These are phyloP conservation scores for Artemisia annua DNA, from an alignment of 129 eudicot genomes.

Conservation along the genomic window DNA sequence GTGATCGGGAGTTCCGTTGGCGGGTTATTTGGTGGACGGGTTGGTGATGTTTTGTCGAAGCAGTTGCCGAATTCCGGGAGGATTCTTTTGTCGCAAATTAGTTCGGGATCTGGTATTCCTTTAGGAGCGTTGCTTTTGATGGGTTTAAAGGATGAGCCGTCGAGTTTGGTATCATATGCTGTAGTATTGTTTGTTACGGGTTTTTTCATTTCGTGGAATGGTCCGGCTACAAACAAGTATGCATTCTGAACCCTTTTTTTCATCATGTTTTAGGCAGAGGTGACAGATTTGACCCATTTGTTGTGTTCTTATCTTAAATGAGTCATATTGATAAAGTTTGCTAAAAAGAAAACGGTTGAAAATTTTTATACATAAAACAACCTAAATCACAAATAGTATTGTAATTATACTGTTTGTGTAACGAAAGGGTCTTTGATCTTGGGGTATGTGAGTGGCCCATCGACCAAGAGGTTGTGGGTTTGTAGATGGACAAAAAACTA, in stretches of 20 bases:
- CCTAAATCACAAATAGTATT: too few relatives aligned
- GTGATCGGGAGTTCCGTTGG: constrained; percentile 76
- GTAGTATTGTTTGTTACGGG: constrained; percentile 59
- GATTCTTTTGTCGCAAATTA: constrained; percentile 79
- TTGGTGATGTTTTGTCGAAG: constrained; percentile 75
- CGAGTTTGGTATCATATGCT: constrained; percentile 53
- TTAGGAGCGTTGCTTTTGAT: constrained; percentile 74
- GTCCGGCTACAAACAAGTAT: constrained; percentile 96
- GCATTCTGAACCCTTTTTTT: neutral
- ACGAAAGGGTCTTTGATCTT: too few relatives aligned
- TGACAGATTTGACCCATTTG: neutral
- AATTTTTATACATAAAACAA: neutral
- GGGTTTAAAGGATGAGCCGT: constrained; percentile 58
- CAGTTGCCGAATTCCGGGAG: constrained; percentile 73
- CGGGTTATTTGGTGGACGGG: constrained; percentile 87
- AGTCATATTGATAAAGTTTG: too few relatives aligned
- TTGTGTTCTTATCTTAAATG: too few relatives aligned
- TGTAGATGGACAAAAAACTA: too few relatives aligned
- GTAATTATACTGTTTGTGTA: too few relatives aligned
- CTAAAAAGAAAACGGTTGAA: neutral
- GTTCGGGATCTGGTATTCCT: constrained; percentile 86
- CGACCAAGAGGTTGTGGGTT: too few relatives aligned
- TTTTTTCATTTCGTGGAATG: constrained; percentile 92
- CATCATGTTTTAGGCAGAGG: constrained; percentile 1
- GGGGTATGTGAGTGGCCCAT: too few relatives aligned